Conservation (phyloP, 1,284 basidiomycete species). For the Anthracocystis panici-leucophaei region DNA sequence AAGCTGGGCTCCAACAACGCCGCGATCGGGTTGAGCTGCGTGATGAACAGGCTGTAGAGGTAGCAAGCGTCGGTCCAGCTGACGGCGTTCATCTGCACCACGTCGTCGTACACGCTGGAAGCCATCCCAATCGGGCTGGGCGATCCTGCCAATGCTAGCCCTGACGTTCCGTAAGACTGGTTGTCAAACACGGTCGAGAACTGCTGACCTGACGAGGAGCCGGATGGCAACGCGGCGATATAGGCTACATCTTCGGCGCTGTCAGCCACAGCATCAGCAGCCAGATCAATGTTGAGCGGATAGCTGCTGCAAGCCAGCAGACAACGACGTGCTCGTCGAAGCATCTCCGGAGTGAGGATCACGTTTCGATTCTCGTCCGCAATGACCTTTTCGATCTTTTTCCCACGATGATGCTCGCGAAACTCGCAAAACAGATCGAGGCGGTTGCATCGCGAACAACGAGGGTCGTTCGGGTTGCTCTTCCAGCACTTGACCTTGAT, state of each 20-base stretch:
- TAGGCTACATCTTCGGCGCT: constrained; percentile 6
- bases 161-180: constrained; percentile 2
- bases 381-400: constrained; percentile 49
- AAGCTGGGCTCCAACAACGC: constrained; percentile 69
- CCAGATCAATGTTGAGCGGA: constrained; percentile 32
- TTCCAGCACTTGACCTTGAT: constrained; percentile 55
- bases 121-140: constrained; percentile 11
- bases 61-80: constrained; percentile 44
- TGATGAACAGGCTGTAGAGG: constrained; percentile 31
- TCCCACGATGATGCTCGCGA: constrained; percentile 49
- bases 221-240: neutral
- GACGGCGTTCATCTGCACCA: constrained; percentile 21
- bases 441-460: constrained; percentile 43
- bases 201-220: neutral
- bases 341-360: constrained; percentile 26
- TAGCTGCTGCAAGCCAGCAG: constrained; percentile 38
- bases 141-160: constrained; percentile 7
- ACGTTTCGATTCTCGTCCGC: constrained; percentile 37
- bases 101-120: constrained; percentile 40
- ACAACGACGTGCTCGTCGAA: constrained; percentile 18
- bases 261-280: neutral
- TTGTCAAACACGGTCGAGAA: neutral
- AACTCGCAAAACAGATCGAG: constrained; percentile 51
- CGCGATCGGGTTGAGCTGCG: constrained; percentile 51
- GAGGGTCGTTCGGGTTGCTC: constrained; percentile 39